Base-by-base conservation (phyloP, 176 grass and related monocot genomes). In the Cenchrus americanus region DNA sequence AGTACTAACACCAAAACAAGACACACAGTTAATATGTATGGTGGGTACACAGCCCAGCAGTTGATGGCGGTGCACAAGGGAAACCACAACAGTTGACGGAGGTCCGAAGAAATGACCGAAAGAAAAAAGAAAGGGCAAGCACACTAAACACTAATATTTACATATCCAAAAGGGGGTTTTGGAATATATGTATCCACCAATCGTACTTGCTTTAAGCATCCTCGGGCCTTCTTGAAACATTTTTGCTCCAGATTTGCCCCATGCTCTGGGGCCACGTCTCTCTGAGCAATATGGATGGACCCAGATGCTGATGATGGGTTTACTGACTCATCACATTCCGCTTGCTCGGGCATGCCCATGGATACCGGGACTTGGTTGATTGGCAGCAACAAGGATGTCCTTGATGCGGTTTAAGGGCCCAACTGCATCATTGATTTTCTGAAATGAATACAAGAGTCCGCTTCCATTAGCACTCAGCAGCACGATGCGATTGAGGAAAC, bases 351-450 rank as follows among this genome's bases (percentile, higher is more conserved):
- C 86, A 41, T 91, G 75, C 21, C 81, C 81, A 57, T 94, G 86
- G 43, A 87, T 19, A 61, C 54, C 41, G 0, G 50, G 59, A 18
- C 48, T n/a, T 26, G 54, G 80, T 52, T 89, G 79, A 43, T 87
- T 91, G 86, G 79, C 75, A 0, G 83, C 85, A 34, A 84, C 76
- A 72, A 91, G 76, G 30, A 94, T 68, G 43, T 76, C 84, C 59
- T 91, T 89, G 59, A 94, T 79, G 8, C 89, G 86, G 66, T 73
- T 89, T 21, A 94, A 75, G 0, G 92, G 89, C 53, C 87, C 77
- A 18, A 77, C 30, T 7, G 26, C 66, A 6, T 82, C 79, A 80
- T 68, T 88, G 52, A 88, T 86, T 63, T 84, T 80, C 85, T 92
- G 87, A 82, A 92, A 92, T 47, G 2, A 24, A 68, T 82, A 73